These are phyloP conservation scores for Aechmea fasciata DNA, from an alignment of 176 grass and related monocot species.

Conservation along the genomic window DNA sequence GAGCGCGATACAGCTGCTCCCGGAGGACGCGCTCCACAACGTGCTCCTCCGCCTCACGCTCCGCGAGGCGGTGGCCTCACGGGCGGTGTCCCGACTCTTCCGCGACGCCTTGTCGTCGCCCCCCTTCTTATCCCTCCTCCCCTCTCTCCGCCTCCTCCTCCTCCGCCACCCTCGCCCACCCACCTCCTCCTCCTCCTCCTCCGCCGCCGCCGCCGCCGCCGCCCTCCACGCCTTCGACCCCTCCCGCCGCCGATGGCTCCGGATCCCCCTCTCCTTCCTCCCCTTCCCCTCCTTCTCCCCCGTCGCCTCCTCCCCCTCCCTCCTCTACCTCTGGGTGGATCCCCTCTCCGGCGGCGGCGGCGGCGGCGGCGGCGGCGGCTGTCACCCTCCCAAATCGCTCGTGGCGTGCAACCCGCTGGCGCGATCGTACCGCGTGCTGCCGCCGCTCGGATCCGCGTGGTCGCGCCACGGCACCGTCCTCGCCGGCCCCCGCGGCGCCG, in stretches of 20 bases:
- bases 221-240: slow-evolving; percentile 84
- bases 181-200: slow-evolving; percentile 58
- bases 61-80: slow-evolving; percentile 68
- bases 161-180: slow-evolving; percentile 38
- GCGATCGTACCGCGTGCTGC: slow-evolving; percentile 57
- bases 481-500: slow-evolving; percentile 51
- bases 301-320: slow-evolving; percentile 67
- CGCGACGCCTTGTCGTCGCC: slow-evolving; percentile 74
- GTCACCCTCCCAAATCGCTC: slow-evolving; percentile 62
- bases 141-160: slow-evolving; percentile 22
- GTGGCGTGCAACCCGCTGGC: slow-evolving; percentile 85
- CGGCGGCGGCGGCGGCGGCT: slow-evolving; percentile 3
- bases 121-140: slow-evolving; percentile 45
- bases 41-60: slow-evolving; percentile 67
- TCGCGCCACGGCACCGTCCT: slow-evolving; percentile 96
- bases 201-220: slow-evolving; percentile 35
- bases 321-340: slow-evolving; percentile 97
- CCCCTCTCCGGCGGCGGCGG: not conserved
- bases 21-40: slow-evolving; percentile 71
- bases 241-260: slow-evolving; percentile 51
- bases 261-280: slow-evolving; percentile 82
- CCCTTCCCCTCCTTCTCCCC: slow-evolving; percentile 77
- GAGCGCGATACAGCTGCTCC: slow-evolving; percentile 66
- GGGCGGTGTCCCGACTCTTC: slow-evolving; percentile 9
- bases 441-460: slow-evolving; percentile 93